Evolutionary conservation across 2,329 filamentous ascomycete genomes (phyloP).

Genomic region (Ustilaginoidea virens): DNA sequence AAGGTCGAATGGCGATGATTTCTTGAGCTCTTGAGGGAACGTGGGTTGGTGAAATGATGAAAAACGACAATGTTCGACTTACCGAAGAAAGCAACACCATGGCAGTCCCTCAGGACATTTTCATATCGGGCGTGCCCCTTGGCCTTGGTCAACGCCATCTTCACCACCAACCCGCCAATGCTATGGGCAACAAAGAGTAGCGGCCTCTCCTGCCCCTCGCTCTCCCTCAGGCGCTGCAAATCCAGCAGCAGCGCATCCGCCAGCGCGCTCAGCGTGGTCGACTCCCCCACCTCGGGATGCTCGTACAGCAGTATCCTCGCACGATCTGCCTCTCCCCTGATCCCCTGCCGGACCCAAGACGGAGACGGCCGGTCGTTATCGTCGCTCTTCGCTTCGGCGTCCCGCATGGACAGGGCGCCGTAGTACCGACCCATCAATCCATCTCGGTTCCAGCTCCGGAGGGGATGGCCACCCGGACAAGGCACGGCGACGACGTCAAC

Average conservation of each 20-base stretch:
- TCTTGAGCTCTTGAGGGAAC: too few relatives aligned
- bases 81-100: constrained; percentile 47
- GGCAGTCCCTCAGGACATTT: constrained; percentile 37
- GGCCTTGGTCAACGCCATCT: constrained; percentile 37
- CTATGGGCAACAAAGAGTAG: constrained; percentile 47
- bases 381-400: constrained; percentile 13
- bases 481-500: constrained; percentile 39
- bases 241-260: constrained; percentile 32
- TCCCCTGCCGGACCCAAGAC: constrained; percentile 38
- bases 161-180: constrained; percentile 43
- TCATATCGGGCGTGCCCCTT: constrained; percentile 21
- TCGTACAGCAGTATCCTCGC: constrained; percentile 36
- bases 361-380: constrained; percentile 14
- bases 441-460: constrained; percentile 37
- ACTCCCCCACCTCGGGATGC: constrained; percentile 27
- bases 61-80: constrained; percentile 18
- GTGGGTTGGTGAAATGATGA: too few relatives aligned
- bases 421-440: constrained; percentile 32
- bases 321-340: constrained; percentile 29
- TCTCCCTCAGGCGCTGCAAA: constrained; percentile 18
- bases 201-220: constrained; percentile 26
- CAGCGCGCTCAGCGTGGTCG: constrained; percentile 25
- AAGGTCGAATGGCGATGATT: too few relatives aligned
- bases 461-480: constrained; percentile 34
- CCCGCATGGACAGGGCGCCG: constrained; percentile 23